These are phyloP conservation scores for Saturnispora serradocipensis DNA, from an alignment of 805 yeast genomes.

Conservation along the genomic window DNA sequence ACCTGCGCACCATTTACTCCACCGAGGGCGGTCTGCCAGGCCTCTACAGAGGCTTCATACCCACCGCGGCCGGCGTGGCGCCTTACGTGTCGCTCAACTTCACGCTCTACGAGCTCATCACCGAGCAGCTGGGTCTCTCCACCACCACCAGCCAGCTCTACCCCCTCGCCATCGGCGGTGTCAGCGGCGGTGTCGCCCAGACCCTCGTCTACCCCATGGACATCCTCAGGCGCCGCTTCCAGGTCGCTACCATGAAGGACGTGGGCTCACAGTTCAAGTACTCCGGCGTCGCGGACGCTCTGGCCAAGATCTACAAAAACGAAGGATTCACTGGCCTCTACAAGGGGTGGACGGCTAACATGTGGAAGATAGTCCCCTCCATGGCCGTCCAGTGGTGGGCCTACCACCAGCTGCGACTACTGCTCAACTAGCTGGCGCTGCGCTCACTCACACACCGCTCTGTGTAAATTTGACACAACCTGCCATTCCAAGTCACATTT, in stretches of 20 bases:
- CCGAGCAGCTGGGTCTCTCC: constrained; percentile 33
- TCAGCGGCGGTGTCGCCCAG: constrained; percentile 85
- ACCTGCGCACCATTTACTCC: constrained; percentile 33
- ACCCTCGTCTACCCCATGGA: constrained; percentile 89
- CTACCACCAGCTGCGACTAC: constrained; percentile 58
- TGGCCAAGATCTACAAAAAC: constrained; percentile 51
- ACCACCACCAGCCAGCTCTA: constrained; percentile 26
- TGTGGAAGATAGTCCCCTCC: constrained; percentile 85
- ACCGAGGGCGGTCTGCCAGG: constrained; percentile 79
- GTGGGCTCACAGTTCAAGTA: constrained; percentile 78
- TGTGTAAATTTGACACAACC: not conserved
- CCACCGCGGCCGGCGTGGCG: constrained; percentile 92
- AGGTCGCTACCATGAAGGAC: constrained; percentile 75
- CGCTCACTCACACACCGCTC: not conserved
- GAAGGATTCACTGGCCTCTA: constrained; percentile 73
- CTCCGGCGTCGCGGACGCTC: constrained; percentile 65
- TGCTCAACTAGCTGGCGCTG: not conserved
- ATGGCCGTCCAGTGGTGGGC: constrained; percentile 95
- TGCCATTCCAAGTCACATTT: not conserved
- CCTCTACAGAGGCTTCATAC: constrained; percentile 74
- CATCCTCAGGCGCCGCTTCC: constrained; percentile 79
- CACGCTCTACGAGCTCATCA: constrained; percentile 75
- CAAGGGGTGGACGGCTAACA: constrained; percentile 68
- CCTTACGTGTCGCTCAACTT: constrained; percentile 93
- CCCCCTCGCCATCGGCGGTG: constrained; percentile 55